Evolutionary conservation across 192 early-diverging fungal genomes (phyloP).

Genomic region (Umbelopsis isabellina): DNA sequence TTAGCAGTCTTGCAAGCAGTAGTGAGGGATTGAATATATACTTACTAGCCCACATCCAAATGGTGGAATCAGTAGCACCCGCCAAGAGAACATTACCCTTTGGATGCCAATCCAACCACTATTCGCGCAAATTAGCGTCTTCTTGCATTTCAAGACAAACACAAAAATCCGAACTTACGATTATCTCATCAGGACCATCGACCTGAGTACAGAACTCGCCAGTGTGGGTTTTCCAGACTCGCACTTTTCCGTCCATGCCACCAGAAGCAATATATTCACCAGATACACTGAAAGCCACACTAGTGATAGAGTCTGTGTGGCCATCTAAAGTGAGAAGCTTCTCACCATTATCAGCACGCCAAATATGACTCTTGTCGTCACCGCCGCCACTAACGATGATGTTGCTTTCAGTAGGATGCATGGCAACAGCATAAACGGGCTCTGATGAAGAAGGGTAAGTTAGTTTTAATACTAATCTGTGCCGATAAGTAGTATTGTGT

Average conservation of each 20-base stretch:
- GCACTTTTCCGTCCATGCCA: slow-evolving; percentile 95
- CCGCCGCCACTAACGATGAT: slow-evolving; percentile 87
- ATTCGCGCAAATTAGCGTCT: slow-evolving; percentile 17
- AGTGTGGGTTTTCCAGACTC: slow-evolving; percentile 67
- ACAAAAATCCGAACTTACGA: slow-evolving; percentile 50
- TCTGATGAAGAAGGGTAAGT: slow-evolving; percentile 46
- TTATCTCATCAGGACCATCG: slow-evolving; percentile 91
- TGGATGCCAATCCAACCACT: slow-evolving; percentile 98
- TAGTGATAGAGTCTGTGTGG: slow-evolving; percentile 87
- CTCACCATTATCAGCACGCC: slow-evolving; percentile 84
- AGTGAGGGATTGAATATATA: neutral
- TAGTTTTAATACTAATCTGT: too few relatives aligned
- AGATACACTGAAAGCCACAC: slow-evolving; percentile 80
- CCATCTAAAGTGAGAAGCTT: slow-evolving; percentile 69
- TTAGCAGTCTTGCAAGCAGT: neutral
- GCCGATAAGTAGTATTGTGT: slow-evolving; percentile 1
- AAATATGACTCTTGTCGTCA: slow-evolving; percentile 91
- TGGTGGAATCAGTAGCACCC: slow-evolving; percentile 83
- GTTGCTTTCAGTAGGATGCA: slow-evolving; percentile 73
- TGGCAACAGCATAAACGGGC: slow-evolving; percentile 82
- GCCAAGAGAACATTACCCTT: slow-evolving; percentile 88
- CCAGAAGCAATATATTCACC: slow-evolving; percentile 87
- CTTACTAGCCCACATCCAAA: slow-evolving; percentile 94
- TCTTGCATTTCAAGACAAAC: neutral
- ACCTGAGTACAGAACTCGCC: slow-evolving; percentile 67